Percentiles rank a stretch among this genome's conserved stretches.
These are phyloP conservation scores for Candida oleophila DNA, from an alignment of 805 yeast genomes.

Conservation along the genomic window DNA sequence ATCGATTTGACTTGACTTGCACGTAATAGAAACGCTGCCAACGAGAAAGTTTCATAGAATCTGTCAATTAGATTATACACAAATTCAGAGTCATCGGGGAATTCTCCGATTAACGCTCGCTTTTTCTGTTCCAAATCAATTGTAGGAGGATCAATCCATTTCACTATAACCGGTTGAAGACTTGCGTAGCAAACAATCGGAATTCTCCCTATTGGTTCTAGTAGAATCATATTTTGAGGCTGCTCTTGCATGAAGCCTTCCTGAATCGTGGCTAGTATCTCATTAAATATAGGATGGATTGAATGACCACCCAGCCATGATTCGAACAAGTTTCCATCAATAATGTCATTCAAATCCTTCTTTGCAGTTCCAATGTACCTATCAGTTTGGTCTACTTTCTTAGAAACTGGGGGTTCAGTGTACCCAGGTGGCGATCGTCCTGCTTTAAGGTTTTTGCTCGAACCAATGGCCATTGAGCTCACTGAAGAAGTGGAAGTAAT, in stretches of 20 bases:
- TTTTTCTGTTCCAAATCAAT: neutral
- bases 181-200: constrained; percentile 23
- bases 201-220: constrained; percentile 28
- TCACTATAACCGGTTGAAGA: constrained; percentile 15
- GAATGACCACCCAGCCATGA: constrained; percentile 31
- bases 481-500: neutral
- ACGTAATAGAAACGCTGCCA: constrained; percentile 21
- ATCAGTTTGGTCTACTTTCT: constrained; percentile 6
- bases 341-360: neutral
- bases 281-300: constrained; percentile 32
- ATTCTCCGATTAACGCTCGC: constrained; percentile 5
- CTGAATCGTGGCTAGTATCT: constrained; percentile 33
- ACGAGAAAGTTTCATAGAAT: constrained; percentile 20
- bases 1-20: constrained; percentile 15
- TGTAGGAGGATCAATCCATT: constrained; percentile 33
- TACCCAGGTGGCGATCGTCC: neutral
- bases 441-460: neutral
- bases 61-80: constrained; percentile 25
- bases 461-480: neutral
- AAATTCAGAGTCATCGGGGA: constrained; percentile 19
- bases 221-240: neutral
- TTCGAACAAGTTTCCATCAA: neutral
- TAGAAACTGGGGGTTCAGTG: neutral
- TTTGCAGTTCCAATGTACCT: constrained; percentile 5
- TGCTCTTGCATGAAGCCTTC: constrained; percentile 20